Evolutionary conservation across 202 grass and related monocot species (phyloP).

Genomic region (Dendrocalamus latiflorus): DNA sequence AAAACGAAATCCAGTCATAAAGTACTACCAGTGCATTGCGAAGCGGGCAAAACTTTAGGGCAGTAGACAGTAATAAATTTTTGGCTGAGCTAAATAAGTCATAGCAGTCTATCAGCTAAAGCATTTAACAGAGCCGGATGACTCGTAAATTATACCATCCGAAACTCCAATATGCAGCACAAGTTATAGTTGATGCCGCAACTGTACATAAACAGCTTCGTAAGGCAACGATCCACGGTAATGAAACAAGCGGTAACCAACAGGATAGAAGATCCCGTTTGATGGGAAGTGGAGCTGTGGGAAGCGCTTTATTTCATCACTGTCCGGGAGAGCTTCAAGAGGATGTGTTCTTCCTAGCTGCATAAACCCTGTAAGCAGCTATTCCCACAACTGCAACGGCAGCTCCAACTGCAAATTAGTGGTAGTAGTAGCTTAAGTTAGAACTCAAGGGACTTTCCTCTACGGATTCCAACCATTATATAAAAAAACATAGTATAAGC

Average conservation of each 20-base stretch:
- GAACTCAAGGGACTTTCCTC: too few relatives aligned
- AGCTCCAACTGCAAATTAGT: conserved; percentile 83
- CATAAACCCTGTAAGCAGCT: conserved; percentile 84
- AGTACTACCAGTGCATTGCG: not conserved
- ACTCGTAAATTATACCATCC: conserved; percentile 12
- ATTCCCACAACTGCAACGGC: conserved; percentile 86
- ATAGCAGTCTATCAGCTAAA: conserved; percentile 16
- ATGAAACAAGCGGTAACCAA: conserved; percentile 6
- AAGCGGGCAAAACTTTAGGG: not conserved
- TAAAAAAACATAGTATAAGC: not conserved
- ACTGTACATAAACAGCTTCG: conserved; percentile 38
- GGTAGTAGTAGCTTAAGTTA: not conserved
- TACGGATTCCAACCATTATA: not conserved
- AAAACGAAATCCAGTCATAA: not conserved
- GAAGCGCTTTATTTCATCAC: conserved; percentile 19
- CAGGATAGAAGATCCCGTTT: not conserved
- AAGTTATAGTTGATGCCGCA: conserved; percentile 9
- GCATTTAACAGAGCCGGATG: not conserved
- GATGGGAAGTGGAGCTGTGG: not conserved
- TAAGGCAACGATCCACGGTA: not conserved
- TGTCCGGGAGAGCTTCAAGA: conserved; percentile 29
- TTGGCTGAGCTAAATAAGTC: conserved; percentile 17
- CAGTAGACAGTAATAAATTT: not conserved
- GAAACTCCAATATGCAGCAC: not conserved
- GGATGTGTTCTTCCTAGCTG: conserved; percentile 75